Evolutionary conservation across 331 rosid species (phyloP).

Genomic region (Telfairia occidentalis): DNA sequence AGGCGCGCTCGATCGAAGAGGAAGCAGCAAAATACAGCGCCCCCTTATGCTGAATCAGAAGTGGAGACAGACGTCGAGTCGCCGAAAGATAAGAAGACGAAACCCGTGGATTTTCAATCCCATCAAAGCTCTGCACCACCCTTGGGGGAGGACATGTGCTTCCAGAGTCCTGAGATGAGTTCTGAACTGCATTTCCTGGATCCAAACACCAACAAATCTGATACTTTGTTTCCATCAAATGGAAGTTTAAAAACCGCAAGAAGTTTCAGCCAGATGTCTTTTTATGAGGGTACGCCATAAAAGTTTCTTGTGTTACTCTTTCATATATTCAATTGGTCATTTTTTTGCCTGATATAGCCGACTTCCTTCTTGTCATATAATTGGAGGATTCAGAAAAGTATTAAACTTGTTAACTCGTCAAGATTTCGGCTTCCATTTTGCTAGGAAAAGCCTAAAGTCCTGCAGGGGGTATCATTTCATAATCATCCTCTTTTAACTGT

Average conservation of each 20-base stretch:
- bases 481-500: not conserved
- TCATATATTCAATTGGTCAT: not conserved
- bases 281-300: slow-evolving; percentile 56
- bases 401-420: not conserved
- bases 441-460: not conserved
- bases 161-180: slow-evolving; percentile 47
- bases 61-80: slow-evolving; percentile 71
- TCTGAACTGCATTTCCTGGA: slow-evolving; percentile 64
- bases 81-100: slow-evolving; percentile 72
- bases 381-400: not conserved
- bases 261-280: slow-evolving; percentile 33
- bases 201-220: slow-evolving; percentile 35
- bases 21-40: slow-evolving; percentile 50
- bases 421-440: not conserved
- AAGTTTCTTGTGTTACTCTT: slow-evolving; percentile 31
- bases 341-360: not conserved
- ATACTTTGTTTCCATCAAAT: slow-evolving; percentile 40
- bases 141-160: slow-evolving; percentile 53
- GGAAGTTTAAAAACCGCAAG: slow-evolving; percentile 37
- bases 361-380: not conserved
- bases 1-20: slow-evolving; percentile 91
- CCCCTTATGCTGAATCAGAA: slow-evolving; percentile 51
- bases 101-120: slow-evolving; percentile 50
- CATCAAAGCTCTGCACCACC: slow-evolving; percentile 31
- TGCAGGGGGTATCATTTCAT: not conserved